Percentiles rank a stretch among this genome's conserved stretches.
phyloP scores from a whole-genome alignment of 2,329 filamentous ascomycete species.

The Penicillium decumbens region DNA sequence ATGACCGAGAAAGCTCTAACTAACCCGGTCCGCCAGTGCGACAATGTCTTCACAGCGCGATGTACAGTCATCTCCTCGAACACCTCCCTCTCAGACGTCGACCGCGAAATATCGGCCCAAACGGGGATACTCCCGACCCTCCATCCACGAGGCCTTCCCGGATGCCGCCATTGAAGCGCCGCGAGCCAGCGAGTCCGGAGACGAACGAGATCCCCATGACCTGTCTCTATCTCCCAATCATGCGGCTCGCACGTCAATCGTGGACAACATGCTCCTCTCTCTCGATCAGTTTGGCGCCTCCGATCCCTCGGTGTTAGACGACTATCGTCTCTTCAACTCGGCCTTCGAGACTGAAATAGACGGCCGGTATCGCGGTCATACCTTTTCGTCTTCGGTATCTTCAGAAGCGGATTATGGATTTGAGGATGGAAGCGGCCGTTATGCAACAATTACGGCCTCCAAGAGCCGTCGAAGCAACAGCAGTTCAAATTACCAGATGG shows the following conservation, averaged over 20 bases:
- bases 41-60: slow-evolving; percentile 30
- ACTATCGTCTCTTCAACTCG: slow-evolving; percentile 39
- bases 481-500: slow-evolving; percentile 65
- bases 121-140: slow-evolving; percentile 27
- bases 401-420: slow-evolving; percentile 51
- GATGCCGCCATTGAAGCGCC: slow-evolving; percentile 33
- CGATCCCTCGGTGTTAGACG: slow-evolving; percentile 33
- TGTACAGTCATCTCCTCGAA: slow-evolving; percentile 34
- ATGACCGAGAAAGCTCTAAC: neutral
- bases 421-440: slow-evolving; percentile 39
- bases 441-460: slow-evolving; percentile 36
- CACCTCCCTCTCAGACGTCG: slow-evolving; percentile 34
- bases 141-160: slow-evolving; percentile 41
- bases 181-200: slow-evolving; percentile 35
- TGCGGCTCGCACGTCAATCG: slow-evolving; percentile 81
- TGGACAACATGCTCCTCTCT: slow-evolving; percentile 91
- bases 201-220: slow-evolving; percentile 60
- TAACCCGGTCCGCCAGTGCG: slow-evolving; percentile 15
- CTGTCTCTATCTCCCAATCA: slow-evolving; percentile 72
- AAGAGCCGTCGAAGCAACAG: slow-evolving; percentile 70
- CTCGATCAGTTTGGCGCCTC: slow-evolving; percentile 71
- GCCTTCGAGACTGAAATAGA: slow-evolving; percentile 39
- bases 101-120: slow-evolving; percentile 31
- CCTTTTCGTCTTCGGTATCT: slow-evolving; percentile 53
- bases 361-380: slow-evolving; percentile 53